Evolutionary conservation across 2,329 filamentous ascomycete species (phyloP).

Genomic region (Ophiostoma angusticollis): DNA sequence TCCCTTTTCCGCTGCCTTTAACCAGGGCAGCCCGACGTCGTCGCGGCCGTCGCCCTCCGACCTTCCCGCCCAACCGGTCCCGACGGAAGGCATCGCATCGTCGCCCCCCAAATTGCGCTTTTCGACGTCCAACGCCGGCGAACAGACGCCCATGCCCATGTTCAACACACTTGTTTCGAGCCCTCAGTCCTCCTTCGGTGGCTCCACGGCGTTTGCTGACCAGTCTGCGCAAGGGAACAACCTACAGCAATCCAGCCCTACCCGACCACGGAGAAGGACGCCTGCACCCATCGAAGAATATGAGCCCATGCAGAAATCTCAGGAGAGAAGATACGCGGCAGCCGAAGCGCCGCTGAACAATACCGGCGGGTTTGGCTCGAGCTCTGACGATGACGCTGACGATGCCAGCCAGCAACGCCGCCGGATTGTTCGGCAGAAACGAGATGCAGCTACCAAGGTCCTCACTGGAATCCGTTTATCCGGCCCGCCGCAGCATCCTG

Average conservation of each 20-base stretch:
- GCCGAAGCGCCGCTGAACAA: constrained; percentile 14
- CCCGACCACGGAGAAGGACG: neutral
- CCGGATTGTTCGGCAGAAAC: constrained; percentile 25
- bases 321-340: constrained; percentile 24
- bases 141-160: constrained; percentile 5
- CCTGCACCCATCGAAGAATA: constrained; percentile 28
- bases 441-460: constrained; percentile 27
- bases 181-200: constrained; percentile 4
- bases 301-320: constrained; percentile 33
- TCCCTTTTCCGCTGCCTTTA: constrained; percentile 39
- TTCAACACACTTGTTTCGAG: constrained; percentile 6
- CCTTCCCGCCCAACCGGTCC: constrained; percentile 24
- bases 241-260: constrained; percentile 5
- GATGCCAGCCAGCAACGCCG: constrained; percentile 25
- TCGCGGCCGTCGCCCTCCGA: constrained; percentile 42
- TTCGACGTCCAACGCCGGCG: neutral
- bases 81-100: constrained; percentile 30
- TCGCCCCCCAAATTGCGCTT: constrained; percentile 38
- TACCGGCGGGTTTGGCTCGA: constrained; percentile 9
- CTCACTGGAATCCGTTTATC: constrained; percentile 29
- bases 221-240: neutral
- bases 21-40: constrained; percentile 39
- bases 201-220: constrained; percentile 1
- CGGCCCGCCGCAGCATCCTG: constrained; percentile 20
- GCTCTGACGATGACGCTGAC: constrained; percentile 18